These are phyloP conservation scores for Tylopilus cervinicoccineus DNA, from an alignment of 768 basidiomycete genomes.

Conservation along the genomic window DNA sequence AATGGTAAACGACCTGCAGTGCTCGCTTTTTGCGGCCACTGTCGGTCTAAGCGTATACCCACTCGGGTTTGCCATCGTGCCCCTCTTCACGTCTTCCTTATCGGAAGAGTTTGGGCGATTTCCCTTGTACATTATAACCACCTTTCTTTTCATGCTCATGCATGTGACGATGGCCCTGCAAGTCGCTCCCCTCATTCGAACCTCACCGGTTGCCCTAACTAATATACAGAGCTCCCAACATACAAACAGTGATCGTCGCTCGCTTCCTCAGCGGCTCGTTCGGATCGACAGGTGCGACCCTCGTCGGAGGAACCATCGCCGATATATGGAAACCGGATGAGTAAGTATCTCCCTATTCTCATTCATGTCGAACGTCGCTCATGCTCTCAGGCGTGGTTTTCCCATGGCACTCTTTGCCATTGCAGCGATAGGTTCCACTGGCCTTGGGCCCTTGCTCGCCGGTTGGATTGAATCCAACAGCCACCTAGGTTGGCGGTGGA, in stretches of 20 bases:
- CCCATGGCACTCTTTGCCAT: constrained; percentile 76
- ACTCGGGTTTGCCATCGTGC: constrained; percentile 58
- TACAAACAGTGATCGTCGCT: constrained; percentile 61
- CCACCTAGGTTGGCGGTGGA: constrained; percentile 72
- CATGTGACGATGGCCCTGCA: constrained; percentile 39
- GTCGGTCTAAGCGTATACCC: constrained; percentile 51
- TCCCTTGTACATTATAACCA: constrained; percentile 52
- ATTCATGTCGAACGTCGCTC: constrained; percentile 3
- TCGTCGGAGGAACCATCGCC: constrained; percentile 72
- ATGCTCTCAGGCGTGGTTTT: constrained; percentile 56
- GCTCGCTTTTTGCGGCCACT: constrained; percentile 42
- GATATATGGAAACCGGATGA: constrained; percentile 65
- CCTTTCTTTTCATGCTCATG: constrained; percentile 46
- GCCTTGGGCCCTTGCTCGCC: constrained; percentile 58
- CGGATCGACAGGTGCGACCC: constrained; percentile 65
- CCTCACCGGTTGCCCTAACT: constrained; percentile 3
- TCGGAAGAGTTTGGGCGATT: constrained; percentile 72
- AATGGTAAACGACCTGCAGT: constrained; percentile 48
- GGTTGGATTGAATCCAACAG: constrained; percentile 65
- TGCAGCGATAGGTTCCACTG: constrained; percentile 56
- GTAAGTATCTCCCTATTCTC: constrained; percentile 33
- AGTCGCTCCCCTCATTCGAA: constrained; percentile 3
- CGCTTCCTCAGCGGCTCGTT: constrained; percentile 65
- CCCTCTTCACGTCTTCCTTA: constrained; percentile 63
- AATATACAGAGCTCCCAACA: constrained; percentile 34